Evolutionary conservation across 805 yeast genomes (phyloP).

Genomic region (Allodekkera sacchari): DNA sequence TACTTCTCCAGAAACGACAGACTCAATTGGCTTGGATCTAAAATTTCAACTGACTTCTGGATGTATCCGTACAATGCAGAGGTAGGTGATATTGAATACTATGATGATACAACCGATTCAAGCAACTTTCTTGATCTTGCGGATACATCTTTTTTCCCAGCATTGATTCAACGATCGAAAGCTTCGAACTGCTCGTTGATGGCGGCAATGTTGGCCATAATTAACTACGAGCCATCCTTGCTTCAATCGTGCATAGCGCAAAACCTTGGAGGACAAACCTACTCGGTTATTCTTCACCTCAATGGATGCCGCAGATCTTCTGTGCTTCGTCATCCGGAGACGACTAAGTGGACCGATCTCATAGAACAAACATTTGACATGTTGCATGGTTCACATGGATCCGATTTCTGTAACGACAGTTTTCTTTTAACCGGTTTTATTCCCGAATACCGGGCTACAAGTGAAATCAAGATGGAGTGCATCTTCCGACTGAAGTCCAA

Average conservation of each 20-base stretch:
- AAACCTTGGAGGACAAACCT: background rate
- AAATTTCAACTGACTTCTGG: slow-evolving; percentile 9
- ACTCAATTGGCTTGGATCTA: slow-evolving; percentile 1
- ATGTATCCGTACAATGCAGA: slow-evolving; percentile 1
- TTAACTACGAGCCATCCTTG: background rate
- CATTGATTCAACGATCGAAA: slow-evolving; percentile 27
- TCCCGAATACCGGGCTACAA: slow-evolving; percentile 46
- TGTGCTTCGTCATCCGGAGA: slow-evolving; percentile 30
- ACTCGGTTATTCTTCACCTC: slow-evolving; percentile 32
- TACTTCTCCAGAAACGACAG: background rate
- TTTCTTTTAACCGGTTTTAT: slow-evolving; percentile 62
- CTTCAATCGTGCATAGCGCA: background rate
- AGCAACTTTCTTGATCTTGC: slow-evolving; percentile 29
- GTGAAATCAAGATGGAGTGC: slow-evolving; percentile 27
- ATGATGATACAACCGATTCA: slow-evolving; percentile 21
- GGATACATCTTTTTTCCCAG: slow-evolving; percentile 32
- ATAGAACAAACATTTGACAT: slow-evolving; percentile 70
- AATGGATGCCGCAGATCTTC: slow-evolving; percentile 48
- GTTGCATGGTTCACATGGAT: slow-evolving; percentile 44
- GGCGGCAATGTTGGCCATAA: slow-evolving; percentile 23
- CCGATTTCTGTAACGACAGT: slow-evolving; percentile 68
- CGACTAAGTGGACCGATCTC: slow-evolving; percentile 55
- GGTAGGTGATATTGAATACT: slow-evolving; percentile 10
- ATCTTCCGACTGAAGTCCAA: slow-evolving; percentile 13
- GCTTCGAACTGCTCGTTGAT: slow-evolving; percentile 72